These are phyloP conservation scores for Lepiota venenata DNA, from an alignment of 768 basidiomycete species.

Conservation along the genomic window DNA sequence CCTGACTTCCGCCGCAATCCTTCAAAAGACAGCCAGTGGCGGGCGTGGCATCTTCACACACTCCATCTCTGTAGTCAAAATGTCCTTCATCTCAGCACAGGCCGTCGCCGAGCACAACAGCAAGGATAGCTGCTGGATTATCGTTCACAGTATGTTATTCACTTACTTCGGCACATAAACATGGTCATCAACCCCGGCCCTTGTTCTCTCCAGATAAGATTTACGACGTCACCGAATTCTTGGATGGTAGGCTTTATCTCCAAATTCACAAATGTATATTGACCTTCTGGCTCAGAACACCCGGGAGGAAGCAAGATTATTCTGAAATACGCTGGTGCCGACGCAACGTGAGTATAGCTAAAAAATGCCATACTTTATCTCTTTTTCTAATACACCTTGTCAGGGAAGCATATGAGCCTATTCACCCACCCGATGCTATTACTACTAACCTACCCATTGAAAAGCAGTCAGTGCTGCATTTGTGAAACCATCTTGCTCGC, in stretches of 20 bases:
- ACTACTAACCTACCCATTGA: conserved; percentile 75
- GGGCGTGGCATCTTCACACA: neutral
- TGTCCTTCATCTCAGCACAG: conserved; percentile 9
- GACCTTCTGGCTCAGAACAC: conserved; percentile 5
- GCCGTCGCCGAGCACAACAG: conserved; percentile 27
- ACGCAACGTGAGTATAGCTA: conserved; percentile 63
- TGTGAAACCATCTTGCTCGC: neutral
- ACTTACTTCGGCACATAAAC: too few species aligned
- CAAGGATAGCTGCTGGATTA: conserved; percentile 49
- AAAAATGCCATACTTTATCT: neutral
- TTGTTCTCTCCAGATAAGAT: conserved; percentile 46
- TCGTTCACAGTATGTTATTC: conserved; percentile 63
- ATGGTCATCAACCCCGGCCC: too few species aligned
- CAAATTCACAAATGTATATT: neutral
- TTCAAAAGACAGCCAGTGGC: conserved; percentile 4
- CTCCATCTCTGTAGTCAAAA: neutral
- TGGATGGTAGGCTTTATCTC: conserved; percentile 48
- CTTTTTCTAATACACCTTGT: neutral
- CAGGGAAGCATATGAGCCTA: conserved; percentile 80
- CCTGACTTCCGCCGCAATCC: conserved; percentile 5
- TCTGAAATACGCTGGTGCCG: conserved; percentile 85
- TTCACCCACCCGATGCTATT: conserved; percentile 84
- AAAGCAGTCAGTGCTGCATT: conserved; percentile 59
- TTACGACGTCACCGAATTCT: conserved; percentile 78
- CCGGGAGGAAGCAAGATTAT: conserved; percentile 81